phyloP scores from a whole-genome alignment of 1,139 yeast species.

The Geotrichum candidum region DNA sequence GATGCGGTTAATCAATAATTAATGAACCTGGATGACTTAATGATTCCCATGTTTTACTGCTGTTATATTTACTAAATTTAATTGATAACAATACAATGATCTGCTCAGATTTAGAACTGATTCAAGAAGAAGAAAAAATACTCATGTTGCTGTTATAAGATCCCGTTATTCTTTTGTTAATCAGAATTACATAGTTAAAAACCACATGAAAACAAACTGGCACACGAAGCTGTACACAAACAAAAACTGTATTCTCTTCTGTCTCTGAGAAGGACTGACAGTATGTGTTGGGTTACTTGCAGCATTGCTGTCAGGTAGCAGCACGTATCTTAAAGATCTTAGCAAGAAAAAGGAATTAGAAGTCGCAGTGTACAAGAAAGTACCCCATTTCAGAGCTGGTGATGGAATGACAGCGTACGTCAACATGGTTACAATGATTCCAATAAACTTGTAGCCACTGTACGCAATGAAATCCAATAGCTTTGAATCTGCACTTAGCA shows the following conservation, averaged over 20 bases:
- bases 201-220: conserved; percentile 61
- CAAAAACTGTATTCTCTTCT: conserved; percentile 78
- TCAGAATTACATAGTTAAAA: conserved; percentile 30
- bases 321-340: conserved; percentile 78
- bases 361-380: conserved; percentile 37
- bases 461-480: conserved; percentile 83
- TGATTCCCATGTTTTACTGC: background rate
- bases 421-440: conserved; percentile 36
- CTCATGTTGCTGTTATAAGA: background rate
- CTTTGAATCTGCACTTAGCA: conserved; percentile 51
- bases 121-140: background rate
- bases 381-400: conserved; percentile 41
- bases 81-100: background rate
- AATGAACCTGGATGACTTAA: background rate
- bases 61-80: no score
- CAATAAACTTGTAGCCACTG: conserved; percentile 92
- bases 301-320: conserved; percentile 44
- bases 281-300: conserved; percentile 26
- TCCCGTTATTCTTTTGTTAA: background rate
- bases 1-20: conserved; percentile 5
- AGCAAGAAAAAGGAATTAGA: conserved; percentile 46
- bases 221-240: conserved; percentile 79
- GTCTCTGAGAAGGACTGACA: conserved; percentile 54
- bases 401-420: conserved; percentile 39
- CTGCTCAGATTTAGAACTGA: background rate